Base-by-base conservation (phyloP, 148 eudicot genomes). In the Nyssa sinensis region DNA sequence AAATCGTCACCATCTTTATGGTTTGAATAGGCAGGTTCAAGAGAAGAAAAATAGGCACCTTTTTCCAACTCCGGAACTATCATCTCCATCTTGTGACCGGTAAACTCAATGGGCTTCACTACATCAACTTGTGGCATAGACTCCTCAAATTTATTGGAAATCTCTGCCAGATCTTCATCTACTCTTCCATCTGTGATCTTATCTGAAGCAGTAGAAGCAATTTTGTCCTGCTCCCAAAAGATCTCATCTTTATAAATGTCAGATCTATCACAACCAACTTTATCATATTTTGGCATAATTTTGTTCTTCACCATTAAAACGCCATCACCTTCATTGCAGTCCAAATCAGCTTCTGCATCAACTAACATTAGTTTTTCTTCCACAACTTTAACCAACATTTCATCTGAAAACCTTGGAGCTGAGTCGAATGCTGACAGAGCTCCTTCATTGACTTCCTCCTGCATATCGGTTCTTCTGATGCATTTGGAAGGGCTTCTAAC, bases 61-160 rank as follows among this genome's bases (percentile, higher is more conserved):
- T 41, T 67, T 19, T 24, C 53, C 61, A 5, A 17, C n/a, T 66
- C 58, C 12, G 55, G 71, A 39, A 59, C 72, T 70, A 74, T 53
- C 60, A 67, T 37, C 66, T 62, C 34, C 32, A 28, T 62, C 5
- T 10, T 62, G 33, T 28, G 19, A 9, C 31, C 6, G 14, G 33
- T 3, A 14, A 29, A 62, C 12, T 62, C 64, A 29, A 1, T 35
- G 21, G 34, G 31, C 44, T 62, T 64, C 61, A 53, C 31, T 23
- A 32, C 33, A 34, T 64, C 70, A 57, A 35, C 44, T 28, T 57
- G 64, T 55, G 57, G n/a, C 32, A 11, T 47, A 51, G 13, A 53
- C 23, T 61, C 65, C 37, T 35, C 63, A 47, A 16, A 64, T 51
- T 3, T 1, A 8, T 66, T 8, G 7, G 63, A 33, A 11, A 1